Base-by-base conservation (phyloP, 2,329 filamentous ascomycete species). In the Ustilaginoidea virens region DNA sequence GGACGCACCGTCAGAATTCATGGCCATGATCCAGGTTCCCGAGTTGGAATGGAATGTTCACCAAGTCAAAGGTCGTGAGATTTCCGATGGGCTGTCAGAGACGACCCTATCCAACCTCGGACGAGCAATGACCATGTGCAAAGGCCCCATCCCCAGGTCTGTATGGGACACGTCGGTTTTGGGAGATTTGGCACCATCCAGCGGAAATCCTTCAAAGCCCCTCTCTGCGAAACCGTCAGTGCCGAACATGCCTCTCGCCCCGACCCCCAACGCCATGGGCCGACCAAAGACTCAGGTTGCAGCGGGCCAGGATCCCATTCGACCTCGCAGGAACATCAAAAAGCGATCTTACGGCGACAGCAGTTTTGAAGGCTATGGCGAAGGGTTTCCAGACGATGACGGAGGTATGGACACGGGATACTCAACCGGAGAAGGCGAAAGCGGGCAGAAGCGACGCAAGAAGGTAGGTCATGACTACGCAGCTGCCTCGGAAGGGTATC, bases 331-430 rank as follows among this genome's bases (percentile, higher is more conserved):
- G 27, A 59, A 63, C 31, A 64, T 69, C 36, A 81, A 79, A 58
- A 85, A 85, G 61, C 67, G 80, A 27, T 69, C 74, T 36, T 86
- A 85, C 46, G 73, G 75, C 22, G 80, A 86, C 38, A 68, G 63
- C 41, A 80, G 74, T 42, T 86, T 69, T 44, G 73, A 79, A 42
- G 79, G 80, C 23, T 85, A 85, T 43, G 68, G 70, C 25, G 77
- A 83, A 39, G 74, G 74, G 19, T 82, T 64, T 39, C 65, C 65
- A 7, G 78, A 83, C 36, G 76, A 81, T 38, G 77, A 78, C 36
- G 50, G 48, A 7, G 69, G 63, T 25, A 45, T 49, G 32, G 73
- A 67, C 9, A 59, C 56, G 11, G 71, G 69, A n/a, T 76, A 82
- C 44, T 80, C 75, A 14, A 80, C 77, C 14, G 76, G 73, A 33